These are phyloP conservation scores for Flaveria ramosissima DNA, from an alignment of 129 eudicot species.

Conservation along the genomic window DNA sequence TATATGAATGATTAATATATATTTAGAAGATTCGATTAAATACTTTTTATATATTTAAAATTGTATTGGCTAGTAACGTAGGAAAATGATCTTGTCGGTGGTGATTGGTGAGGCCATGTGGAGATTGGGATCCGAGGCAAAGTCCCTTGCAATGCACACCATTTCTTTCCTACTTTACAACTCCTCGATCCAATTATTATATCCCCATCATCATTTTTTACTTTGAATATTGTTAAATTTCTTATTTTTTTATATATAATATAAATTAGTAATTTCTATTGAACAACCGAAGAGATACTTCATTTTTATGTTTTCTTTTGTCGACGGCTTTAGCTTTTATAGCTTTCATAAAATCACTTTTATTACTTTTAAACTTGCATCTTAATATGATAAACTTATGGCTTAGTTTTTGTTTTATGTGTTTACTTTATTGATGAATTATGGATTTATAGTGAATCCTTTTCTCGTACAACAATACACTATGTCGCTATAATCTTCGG, in stretches of 20 bases:
- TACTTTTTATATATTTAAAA: neutral
- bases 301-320: neutral
- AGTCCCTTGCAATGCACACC: constrained; percentile 36
- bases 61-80: neutral
- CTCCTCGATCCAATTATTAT: constrained; percentile 24
- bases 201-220: constrained; percentile 16
- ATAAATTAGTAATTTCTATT: neutral
- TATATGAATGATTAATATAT: neutral
- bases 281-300: neutral
- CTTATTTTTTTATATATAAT: neutral
- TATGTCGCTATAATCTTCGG: too few relatives aligned
- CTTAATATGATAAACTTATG: too few relatives aligned
- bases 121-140: constrained; percentile 44
- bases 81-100: constrained; percentile 42
- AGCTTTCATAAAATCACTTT: too few relatives aligned
- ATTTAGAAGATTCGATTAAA: constrained; percentile 1
- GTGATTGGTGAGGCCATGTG: constrained; percentile 34
- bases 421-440: too few relatives aligned
- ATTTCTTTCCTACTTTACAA: constrained; percentile 40
- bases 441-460: too few relatives aligned
- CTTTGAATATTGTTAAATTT: neutral
- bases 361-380: too few relatives aligned
- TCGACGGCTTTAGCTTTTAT: too few relatives aligned
- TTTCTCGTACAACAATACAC: too few relatives aligned
- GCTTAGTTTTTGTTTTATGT: too few relatives aligned